Evolutionary conservation across 768 basidiomycete genomes (phyloP), one percentile per base, ranked within the genome.

Genomic region (Pulveroboletus sp.): DNA sequence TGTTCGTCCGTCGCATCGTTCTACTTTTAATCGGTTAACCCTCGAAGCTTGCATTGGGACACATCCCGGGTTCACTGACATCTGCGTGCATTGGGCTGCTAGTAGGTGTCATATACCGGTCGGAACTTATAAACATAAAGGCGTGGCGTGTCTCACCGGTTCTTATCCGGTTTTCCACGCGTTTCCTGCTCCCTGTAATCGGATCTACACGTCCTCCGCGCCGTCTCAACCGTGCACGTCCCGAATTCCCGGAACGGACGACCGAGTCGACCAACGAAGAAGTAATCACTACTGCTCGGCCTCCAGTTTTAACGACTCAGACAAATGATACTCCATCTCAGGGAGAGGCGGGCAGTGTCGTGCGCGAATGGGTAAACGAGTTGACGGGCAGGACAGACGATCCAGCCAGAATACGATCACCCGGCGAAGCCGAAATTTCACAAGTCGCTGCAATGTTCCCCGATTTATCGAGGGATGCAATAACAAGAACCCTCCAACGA

Each of bases 391-490:
- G 82, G 47, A 65, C 75, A 24, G 79, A 78, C 17, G 76, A 77
- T 38, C 71, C 75, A 17, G 74, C 78, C 26, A 81, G 82, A 19
- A 75, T 89, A 45, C 76, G 88, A 35, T 82, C 83, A 11, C 87
- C 90, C 2, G 76, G 77, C 22, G 87, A 91, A 30, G 73, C 79
- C 23, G 93, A 95, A 68, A 87, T 94, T 45, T 65, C 73, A 8
- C 82, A 88, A 40, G 59, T 94, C 46, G 78, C 80, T 39, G 76
- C 69, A 42, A 93, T 96, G 86, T 96, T 96, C 63, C 92, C 93
- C 19, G 80, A 87, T 62, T 61, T 89, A 24, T 77, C 79, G 31
- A 75, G 90, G 41, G 86, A 89, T 43, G 76, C 81, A 20, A 72
- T 94, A 10, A 76, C 93, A 2, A 79, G 78, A 19, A 85, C 91